Base-by-base conservation (phyloP, 2,329 filamentous ascomycete species). In the Akanthomyces dipterigenus region DNA sequence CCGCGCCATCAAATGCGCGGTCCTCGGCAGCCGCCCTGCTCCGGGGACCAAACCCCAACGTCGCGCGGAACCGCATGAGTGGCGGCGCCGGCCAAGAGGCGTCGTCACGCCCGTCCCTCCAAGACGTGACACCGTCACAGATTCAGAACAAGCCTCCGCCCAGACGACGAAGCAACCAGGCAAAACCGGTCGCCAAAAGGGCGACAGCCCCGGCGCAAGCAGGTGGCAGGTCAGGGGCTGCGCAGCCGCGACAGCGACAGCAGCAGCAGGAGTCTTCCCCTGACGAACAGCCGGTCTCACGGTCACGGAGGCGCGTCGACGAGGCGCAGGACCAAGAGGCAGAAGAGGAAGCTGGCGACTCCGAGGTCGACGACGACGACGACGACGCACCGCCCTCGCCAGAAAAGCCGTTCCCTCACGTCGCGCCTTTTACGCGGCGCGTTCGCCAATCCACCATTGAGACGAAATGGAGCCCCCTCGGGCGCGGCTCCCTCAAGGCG, bases 361-460 rank as follows among this genome's bases (percentile, higher is more conserved):
- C 54, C 42, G 55, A 54, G 26, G 26, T 54, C 62, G 57, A 49
- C 11, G 63, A 64, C 9, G 61, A 63, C 7, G 63, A 63, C 24
- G 67, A 68, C 48, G 53, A 49, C 63, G 40, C 65, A 63, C 22
- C 62, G 4, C 64, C 68, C 16, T 71, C 74, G 2, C 70, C 72
- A 2, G 61, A 62, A 66, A 76, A 64, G 38, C 69, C 71, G 26
- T 85, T 82, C 69, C 77, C 78, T 49, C 80, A 83, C 65, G 73
- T 88, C 54, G 75, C 78, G 7, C 72, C 82, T 16, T 77, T 76
- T 34, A 80, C 77, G 14, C 80, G 78, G 40, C 77, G 76, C 46
- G 77, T 91, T 48, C 82, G 85, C n/a, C 82, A 81, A 63, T 80
- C 82, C 31, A 82, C 80, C 42, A 88, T 96, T 62, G 81, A 88